Evolutionary conservation across 1,284 basidiomycete genomes (phyloP), one percentile per base, ranked within the genome.

Genomic region (Irpex lacteus): DNA sequence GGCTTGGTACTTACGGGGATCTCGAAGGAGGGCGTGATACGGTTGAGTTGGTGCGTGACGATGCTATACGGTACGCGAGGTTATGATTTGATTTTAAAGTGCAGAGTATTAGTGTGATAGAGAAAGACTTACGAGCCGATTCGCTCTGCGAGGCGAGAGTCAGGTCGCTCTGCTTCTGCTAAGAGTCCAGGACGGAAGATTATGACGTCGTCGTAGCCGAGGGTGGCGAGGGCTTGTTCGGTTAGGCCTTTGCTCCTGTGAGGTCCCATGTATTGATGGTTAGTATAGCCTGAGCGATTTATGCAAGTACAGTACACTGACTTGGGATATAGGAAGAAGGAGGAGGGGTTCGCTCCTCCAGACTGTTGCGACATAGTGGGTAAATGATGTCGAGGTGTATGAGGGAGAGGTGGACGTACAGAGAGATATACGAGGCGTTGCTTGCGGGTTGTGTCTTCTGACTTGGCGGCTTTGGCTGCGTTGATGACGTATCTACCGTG

Each of bases 401-500:
- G 62, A 6, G 19, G 54, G 47, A 53, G 32, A 63, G 53, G 63
- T 38, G 67, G 19, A 74, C 81, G 55, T 63, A 89, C 89, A 2
- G 90, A 93, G 63, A 89, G 73, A 72, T 94, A 94, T 8, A 94
- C 79, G 8, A 93, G 66, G 0, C 84, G 82, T 67, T 92, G 89
- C 3, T 75, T 66, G 55, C 77, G 75, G 5, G 65, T 52, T 7
- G 81, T 73, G 63, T 81, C 80, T 19, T 81, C 75, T 7, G 76
- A 73, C 68, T 82, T 85, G 2, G 91, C 89, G 11, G 84, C 86
- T 57, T 82, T 78, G 6, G 90, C 91, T 6, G 88, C 86, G 56
- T 86, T 85, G 47, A 94, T 70, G 19, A 93, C 91, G 71, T 92
- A 92, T 71, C 89, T 90, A n/a, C n/a, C n/a, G n/a, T n/a, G n/a